Conservation (phyloP, 257 asterid species). For the Linderniella brevidens region DNA sequence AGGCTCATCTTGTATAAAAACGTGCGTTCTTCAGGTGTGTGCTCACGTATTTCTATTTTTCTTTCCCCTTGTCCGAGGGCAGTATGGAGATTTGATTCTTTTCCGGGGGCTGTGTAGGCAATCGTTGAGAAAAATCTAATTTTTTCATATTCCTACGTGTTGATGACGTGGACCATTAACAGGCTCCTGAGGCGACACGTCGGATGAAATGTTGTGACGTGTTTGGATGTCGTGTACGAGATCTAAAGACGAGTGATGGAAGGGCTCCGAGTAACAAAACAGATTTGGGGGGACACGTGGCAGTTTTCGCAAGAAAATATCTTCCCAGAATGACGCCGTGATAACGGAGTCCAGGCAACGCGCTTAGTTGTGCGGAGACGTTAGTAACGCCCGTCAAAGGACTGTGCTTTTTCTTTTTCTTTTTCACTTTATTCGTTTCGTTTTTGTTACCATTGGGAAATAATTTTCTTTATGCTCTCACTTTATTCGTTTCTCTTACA, state of each 20-base stretch:
- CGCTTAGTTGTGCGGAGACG: too few relatives aligned
- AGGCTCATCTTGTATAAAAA: too few relatives aligned
- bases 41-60: too few relatives aligned
- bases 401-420: too few relatives aligned
- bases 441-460: too few relatives aligned
- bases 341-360: not conserved
- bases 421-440: too few relatives aligned
- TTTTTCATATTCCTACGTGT: conserved; percentile 4
- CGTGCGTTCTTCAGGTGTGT: too few relatives aligned
- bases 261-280: conserved; percentile 18
- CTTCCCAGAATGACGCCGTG: conserved; percentile 15
- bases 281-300: conserved; percentile 41
- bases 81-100: conserved; percentile 5
- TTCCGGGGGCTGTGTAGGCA: too few relatives aligned
- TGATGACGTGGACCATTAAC: conserved; percentile 22
- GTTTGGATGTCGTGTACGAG: conserved; percentile 19
- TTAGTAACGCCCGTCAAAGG: too few relatives aligned
- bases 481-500: too few relatives aligned
- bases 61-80: too few relatives aligned
- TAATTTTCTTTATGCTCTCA: too few relatives aligned
- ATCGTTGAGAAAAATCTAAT: conserved; percentile 6
- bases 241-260: conserved; percentile 32
- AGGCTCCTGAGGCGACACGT: conserved; percentile 27
- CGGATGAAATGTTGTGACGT: conserved; percentile 13
- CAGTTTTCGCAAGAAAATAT: conserved; percentile 15